Percentiles rank a stretch among this genome's conserved stretches.
Conservation (phyloP, 176 grass and related monocot species). For the Oropetium thomaeum region DNA sequence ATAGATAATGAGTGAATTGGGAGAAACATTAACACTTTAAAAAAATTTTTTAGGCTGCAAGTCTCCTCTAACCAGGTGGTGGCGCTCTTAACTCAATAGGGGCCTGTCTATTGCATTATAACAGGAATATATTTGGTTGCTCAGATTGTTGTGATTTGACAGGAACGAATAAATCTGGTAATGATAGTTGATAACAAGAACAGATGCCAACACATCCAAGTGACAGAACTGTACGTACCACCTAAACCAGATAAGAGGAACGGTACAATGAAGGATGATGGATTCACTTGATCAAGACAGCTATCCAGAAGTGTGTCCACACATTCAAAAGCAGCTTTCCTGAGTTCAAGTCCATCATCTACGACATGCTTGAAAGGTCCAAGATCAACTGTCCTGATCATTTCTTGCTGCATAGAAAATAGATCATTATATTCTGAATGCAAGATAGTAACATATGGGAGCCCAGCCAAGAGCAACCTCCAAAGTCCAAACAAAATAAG, state of each 20-base stretch:
- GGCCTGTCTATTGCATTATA: neutral
- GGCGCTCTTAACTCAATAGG: neutral
- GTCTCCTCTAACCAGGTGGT: neutral
- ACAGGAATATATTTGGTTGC: too few relatives aligned
- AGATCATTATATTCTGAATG: constrained; percentile 12
- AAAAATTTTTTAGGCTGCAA: neutral
- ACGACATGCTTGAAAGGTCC: constrained; percentile 95
- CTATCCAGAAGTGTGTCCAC: constrained; percentile 84
- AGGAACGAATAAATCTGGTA: neutral
- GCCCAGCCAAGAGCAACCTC: neutral
- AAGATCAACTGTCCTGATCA: constrained; percentile 88
- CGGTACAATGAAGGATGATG: constrained; percentile 79
- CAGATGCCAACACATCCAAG: neutral
- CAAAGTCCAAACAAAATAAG: too few relatives aligned
- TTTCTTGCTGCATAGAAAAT: constrained; percentile 61
- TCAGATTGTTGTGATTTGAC: too few relatives aligned
- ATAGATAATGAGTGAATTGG: neutral
- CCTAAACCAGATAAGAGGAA: constrained; percentile 83
- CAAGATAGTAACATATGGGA: neutral
- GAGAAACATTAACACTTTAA: neutral
- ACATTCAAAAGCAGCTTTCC: constrained; percentile 95
- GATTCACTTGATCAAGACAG: constrained; percentile 95
- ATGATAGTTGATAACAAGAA: neutral
- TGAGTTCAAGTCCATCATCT: constrained; percentile 84
- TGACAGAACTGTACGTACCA: constrained; percentile 41